Percentiles rank a stretch among this genome's conserved stretches.
phyloP scores from a whole-genome alignment of 2,329 filamentous ascomycete species.

The Fusarium foetens region DNA sequence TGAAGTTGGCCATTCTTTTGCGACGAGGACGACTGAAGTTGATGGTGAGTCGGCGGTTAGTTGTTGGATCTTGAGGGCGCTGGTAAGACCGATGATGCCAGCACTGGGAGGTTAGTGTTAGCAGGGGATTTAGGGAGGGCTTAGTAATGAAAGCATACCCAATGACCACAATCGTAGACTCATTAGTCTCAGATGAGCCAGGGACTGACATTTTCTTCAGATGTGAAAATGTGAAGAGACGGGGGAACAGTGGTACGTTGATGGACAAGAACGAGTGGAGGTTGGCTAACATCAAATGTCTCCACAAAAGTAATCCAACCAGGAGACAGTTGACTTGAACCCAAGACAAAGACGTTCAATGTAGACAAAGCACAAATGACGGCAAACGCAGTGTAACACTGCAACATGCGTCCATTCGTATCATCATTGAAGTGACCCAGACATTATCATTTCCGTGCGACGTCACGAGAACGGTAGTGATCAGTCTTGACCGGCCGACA shows the following conservation, averaged over 20 bases:
- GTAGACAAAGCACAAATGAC: neutral
- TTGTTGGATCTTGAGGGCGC: slow-evolving; percentile 57
- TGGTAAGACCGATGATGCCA: slow-evolving; percentile 63
- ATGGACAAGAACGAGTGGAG: neutral
- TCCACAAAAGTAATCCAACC: neutral
- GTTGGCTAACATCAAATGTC: neutral
- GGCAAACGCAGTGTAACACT: neutral
- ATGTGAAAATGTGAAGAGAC: neutral
- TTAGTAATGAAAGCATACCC: slow-evolving; percentile 31
- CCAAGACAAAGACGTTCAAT: neutral
- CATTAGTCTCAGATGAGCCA: neutral
- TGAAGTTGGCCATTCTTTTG: slow-evolving; percentile 51
- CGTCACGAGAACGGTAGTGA: neutral
- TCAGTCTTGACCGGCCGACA: neutral
- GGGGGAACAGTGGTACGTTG: neutral
- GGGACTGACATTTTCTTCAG: slow-evolving; percentile 2
- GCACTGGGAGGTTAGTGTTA: slow-evolving; percentile 52
- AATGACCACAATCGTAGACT: slow-evolving; percentile 43
- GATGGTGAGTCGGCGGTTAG: slow-evolving; percentile 10
- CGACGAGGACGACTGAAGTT: slow-evolving; percentile 42
- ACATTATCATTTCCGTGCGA: too few relatives aligned
- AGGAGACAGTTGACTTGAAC: neutral
- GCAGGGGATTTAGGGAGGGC: accelerated
- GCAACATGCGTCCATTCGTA: too few relatives aligned
- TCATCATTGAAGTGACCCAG: accelerated